Evolutionary conservation across 2,329 filamentous ascomycete genomes (phyloP), one percentile per base, ranked within the genome.

Genomic region (Microsporum audouinii): DNA sequence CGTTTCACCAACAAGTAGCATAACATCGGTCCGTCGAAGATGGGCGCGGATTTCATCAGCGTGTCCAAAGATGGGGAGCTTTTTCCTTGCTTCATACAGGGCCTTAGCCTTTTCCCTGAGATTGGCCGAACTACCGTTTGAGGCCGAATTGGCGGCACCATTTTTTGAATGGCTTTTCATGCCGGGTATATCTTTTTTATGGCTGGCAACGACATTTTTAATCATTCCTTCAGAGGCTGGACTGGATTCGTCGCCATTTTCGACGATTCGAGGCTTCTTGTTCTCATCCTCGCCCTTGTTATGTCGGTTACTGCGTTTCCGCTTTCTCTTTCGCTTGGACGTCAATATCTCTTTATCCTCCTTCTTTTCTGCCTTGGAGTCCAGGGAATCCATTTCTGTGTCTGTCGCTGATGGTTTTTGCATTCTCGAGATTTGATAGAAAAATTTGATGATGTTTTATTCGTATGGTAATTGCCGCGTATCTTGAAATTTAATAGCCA

Each of bases 1-100:
- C 0, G 94, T 99, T 73, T 97, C 92, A 76, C 92, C 92, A 1
- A 94, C 87, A 12, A 99, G 77, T 0, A 99, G 80, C 58, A 99
- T 82, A 0, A 96, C 84, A 68, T 95, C 84, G 64, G 84, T 85
- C 38, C 83, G 76, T 10, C 78, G 77, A 5, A 96, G 75, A 1
- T 82, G 78, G 14, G 78, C 70, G 39, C 84, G 84, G 57, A 96
- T 95, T 31, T 86, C 81, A 38, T 85, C 78, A 56, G 84, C 84
- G 65, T 91, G 83, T 2, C 81, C 76, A 84, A 89, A 96, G 66
- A 96, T 92, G 0, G 91, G 91, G 2, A 96, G 80, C 12, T 83
- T 79, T 69, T 87, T 83, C 27, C 90, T 83, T 5, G 78, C 74
- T 57, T 73, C 68, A 59, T 78, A 75, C 3, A 84, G 71, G 2